These are phyloP conservation scores for Amborella trichopoda DNA, from an alignment of 164 flowering plant genomes.

Conservation along the genomic window DNA sequence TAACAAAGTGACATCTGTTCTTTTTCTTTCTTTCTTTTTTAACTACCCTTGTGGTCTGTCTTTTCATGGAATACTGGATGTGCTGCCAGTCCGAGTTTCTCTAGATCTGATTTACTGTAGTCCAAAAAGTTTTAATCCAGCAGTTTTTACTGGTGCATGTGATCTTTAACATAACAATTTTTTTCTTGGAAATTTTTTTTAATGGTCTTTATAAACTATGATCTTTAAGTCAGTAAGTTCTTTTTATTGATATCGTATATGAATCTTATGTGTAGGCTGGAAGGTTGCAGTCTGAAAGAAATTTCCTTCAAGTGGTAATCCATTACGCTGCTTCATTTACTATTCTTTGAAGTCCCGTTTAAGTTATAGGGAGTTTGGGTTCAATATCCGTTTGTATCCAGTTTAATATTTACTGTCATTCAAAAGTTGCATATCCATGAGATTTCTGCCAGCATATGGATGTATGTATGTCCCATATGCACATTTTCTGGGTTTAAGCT, in stretches of 20 bases:
- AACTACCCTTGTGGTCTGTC: no score
- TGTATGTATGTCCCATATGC: neutral
- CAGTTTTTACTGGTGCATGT: neutral
- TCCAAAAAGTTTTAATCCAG: neutral
- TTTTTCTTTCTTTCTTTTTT: no score
- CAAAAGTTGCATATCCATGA: neutral
- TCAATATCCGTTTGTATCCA: neutral
- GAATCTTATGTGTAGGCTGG: slow-evolving; percentile 36
- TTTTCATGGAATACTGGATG: no score
- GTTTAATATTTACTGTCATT: neutral
- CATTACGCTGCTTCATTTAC: neutral
- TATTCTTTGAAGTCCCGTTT: neutral
- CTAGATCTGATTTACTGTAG: no score
- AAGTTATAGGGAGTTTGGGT: neutral
- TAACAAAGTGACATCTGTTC: no score
- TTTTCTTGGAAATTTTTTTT: neutral
- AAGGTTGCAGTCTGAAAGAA: slow-evolving; percentile 47
- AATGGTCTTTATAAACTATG: neutral
- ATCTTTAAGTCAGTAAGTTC: neutral
- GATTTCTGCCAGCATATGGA: neutral
- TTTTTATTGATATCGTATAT: slow-evolving; percentile 2
- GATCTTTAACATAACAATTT: neutral
- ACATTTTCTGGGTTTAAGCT: no score
- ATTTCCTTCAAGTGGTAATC: slow-evolving; percentile 72
- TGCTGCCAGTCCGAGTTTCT: no score